Evolutionary conservation across 495 filamentous ascomycete genomes (phyloP).

Genomic region (Aspergillus kassunensis): DNA sequence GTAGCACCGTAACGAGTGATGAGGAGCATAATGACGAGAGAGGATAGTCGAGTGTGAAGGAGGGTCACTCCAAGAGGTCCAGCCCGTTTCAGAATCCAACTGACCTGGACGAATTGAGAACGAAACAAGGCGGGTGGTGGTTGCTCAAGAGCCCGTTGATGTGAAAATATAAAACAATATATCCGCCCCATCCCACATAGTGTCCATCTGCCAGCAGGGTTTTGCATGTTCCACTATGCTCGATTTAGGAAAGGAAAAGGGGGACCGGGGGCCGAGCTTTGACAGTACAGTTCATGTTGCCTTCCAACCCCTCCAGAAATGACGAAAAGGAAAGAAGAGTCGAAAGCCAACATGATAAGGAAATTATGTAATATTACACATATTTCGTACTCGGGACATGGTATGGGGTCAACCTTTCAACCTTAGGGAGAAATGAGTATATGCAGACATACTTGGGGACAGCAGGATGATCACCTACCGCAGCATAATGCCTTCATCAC

Average conservation of each 20-base stretch:
- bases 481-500: conserved; percentile 81
- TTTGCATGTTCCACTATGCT: conserved; percentile 17
- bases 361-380: conserved; percentile 26
- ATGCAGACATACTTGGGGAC: conserved; percentile 10
- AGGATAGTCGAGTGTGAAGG: conserved; percentile 5
- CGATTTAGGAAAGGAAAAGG: conserved; percentile 14
- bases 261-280: conserved; percentile 15
- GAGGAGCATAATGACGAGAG: conserved; percentile 13
- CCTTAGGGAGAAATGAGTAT: conserved; percentile 33
- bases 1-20: conserved; percentile 45
- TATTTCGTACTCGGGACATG: conserved; percentile 13
- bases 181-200: conserved; percentile 15
- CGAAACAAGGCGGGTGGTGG: conserved; percentile 8
- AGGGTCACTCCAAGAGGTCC: conserved; percentile 19
- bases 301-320: conserved; percentile 20
- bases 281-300: conserved; percentile 23
- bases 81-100: conserved; percentile 15
- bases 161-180: conserved; percentile 26
- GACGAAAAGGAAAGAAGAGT: conserved; percentile 29
- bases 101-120: conserved; percentile 10
- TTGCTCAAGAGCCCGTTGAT: conserved; percentile 10
- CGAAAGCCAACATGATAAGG: conserved; percentile 21
- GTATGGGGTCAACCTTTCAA: conserved; percentile 22
- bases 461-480: conserved; percentile 51
- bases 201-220: conserved; percentile 21